Base-by-base conservation (phyloP, 2,329 filamentous ascomycete genomes). In the Ceratocystis alfenasii region DNA sequence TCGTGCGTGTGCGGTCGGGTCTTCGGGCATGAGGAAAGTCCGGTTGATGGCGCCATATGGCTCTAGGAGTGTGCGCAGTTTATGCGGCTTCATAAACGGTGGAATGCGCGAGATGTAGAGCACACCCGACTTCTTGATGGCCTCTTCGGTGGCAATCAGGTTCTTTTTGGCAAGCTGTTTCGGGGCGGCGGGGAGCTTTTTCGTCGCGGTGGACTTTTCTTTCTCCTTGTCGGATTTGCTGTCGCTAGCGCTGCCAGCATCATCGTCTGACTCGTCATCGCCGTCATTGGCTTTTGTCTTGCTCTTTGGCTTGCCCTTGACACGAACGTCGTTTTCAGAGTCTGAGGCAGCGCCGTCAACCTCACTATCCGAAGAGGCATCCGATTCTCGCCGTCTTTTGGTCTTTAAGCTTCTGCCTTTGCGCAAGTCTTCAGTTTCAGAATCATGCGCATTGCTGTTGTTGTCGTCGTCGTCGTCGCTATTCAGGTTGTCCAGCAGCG, bases 61-160 rank as follows among this genome's bases (percentile, higher is more conserved):
- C 68, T 86, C 81, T 65, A 94, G 83, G 15, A 91, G 84, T 20
- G 86, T 85, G 69, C 88, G 85, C 50, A 94, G 79, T 72, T 92
- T 92, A 63, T 80, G 78, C 5, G 89, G 89, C 72, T 91, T 92
- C 89, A 95, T 94, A 75, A 92, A 95, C 0, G 90, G 90, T 3
- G 90, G 90, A 69, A 94, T 84, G 67, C 90, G 85, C 3, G 89
- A 93, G 68, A 95, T 80, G 76, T 94, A 95, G 68, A 94, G 80
- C 12, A 95, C 88, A 69, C 90, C 90, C 0, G 88, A 90, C 73
- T 86, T 87, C 70, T 83, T 84, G 68, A 87, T 80, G 25, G 85
- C 84, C 45, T 81, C 81, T 69, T 85, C 83, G 10, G 84, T 82
- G 4, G 80, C 79, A 48, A 87, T 81, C 62, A 89, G 81, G 72